Percentiles rank a stretch among this genome's conserved stretches.
Evolutionary conservation across 2,329 filamentous ascomycete species (phyloP).

Genomic region (Colletotrichum echinochloae): DNA sequence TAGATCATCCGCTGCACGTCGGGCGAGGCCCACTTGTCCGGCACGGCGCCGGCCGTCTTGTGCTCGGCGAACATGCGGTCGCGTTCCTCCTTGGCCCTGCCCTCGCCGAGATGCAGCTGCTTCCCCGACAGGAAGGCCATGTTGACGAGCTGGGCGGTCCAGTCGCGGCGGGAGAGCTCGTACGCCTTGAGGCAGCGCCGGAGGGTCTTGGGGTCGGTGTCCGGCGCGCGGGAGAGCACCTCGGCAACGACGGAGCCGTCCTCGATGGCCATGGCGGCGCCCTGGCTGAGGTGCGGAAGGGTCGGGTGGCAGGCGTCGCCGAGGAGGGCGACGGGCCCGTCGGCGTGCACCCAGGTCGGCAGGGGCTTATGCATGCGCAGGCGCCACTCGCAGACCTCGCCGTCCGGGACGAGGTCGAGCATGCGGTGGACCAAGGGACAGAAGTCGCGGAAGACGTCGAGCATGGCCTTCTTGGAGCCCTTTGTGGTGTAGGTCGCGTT

Average conservation of each 20-base stretch:
- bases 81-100: constrained; percentile 68
- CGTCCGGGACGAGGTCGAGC: constrained; percentile 70
- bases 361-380: constrained; percentile 69
- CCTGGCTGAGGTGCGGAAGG: constrained; percentile 75
- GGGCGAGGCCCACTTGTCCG: constrained; percentile 78
- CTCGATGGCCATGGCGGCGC: constrained; percentile 76
- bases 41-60: constrained; percentile 63
- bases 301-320: constrained; percentile 77
- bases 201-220: constrained; percentile 53
- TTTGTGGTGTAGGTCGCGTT: constrained; percentile 72
- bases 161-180: constrained; percentile 67
- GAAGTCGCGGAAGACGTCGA: constrained; percentile 71
- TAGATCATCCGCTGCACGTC: constrained; percentile 77
- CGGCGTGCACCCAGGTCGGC: constrained; percentile 64
- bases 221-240: constrained; percentile 57
- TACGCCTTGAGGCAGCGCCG: constrained; percentile 65
- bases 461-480: constrained; percentile 70
- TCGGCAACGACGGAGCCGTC: constrained; percentile 72
- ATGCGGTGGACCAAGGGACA: constrained; percentile 69
- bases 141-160: constrained; percentile 65
- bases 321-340: constrained; percentile 65
- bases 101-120: constrained; percentile 69
- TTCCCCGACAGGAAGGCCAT: constrained; percentile 64
- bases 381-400: constrained; percentile 74
- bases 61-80: constrained; percentile 67